Conservation (phyloP, 1,139 yeast species). For the Candida neerlandica region DNA sequence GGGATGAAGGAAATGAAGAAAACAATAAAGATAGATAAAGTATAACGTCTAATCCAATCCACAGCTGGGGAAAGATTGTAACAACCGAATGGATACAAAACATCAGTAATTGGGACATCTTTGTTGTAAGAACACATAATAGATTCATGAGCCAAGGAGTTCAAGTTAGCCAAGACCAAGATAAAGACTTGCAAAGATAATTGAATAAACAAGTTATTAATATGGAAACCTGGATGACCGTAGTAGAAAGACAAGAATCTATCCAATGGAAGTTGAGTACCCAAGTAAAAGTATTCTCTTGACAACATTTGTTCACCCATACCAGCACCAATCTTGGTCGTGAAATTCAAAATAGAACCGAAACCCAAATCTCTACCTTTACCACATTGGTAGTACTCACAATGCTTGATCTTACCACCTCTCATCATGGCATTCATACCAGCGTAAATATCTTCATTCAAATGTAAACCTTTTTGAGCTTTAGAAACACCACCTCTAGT, state of each 20-base stretch:
- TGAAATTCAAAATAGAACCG: slow-evolving; percentile 54
- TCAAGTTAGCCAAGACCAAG: slow-evolving; percentile 89
- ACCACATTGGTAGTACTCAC: slow-evolving; percentile 61
- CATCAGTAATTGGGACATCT: slow-evolving; percentile 84
- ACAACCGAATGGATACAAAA: slow-evolving; percentile 87
- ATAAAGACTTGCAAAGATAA: slow-evolving; percentile 80
- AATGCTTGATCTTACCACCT: slow-evolving; percentile 58
- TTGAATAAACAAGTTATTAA: slow-evolving; percentile 54
- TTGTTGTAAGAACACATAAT: slow-evolving; percentile 82
- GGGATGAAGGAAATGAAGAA: slow-evolving; percentile 98
- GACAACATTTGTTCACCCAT: slow-evolving; percentile 62
- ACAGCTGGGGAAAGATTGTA: slow-evolving; percentile 88
- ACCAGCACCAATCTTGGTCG: slow-evolving; percentile 60
- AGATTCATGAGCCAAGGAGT: slow-evolving; percentile 87
- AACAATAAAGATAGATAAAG: slow-evolving; percentile 96
- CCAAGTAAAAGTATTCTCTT: slow-evolving; percentile 53
- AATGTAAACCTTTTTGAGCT: slow-evolving; percentile 56
- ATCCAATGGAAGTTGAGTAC: slow-evolving; percentile 52
- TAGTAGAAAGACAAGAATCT: slow-evolving; percentile 55
- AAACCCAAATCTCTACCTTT: slow-evolving; percentile 60
- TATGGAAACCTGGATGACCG: slow-evolving; percentile 60
- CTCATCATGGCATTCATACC: slow-evolving; percentile 55
- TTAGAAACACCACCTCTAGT: slow-evolving; percentile 60
- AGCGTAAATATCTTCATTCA: slow-evolving; percentile 60
- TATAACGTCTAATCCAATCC: slow-evolving; percentile 97